These are phyloP conservation scores for Ceratobasidium sp. DNA, from an alignment of 1,284 basidiomycete species.

Conservation along the genomic window DNA sequence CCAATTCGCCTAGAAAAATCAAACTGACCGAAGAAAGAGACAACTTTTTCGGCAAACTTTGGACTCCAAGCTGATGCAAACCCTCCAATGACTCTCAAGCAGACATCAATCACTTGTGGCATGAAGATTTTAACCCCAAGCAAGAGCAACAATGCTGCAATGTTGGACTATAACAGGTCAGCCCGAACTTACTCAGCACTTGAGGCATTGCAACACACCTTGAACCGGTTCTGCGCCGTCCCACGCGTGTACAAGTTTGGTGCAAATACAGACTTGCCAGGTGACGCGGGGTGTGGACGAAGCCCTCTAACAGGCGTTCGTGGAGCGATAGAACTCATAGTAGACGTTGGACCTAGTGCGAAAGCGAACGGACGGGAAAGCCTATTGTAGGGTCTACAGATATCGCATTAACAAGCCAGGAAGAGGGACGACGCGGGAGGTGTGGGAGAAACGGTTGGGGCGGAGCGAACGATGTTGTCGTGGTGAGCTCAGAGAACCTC, in stretches of 20 bases:
- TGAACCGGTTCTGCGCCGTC: constrained; percentile 26
- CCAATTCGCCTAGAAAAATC: not conserved
- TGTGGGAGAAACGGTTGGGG: not conserved
- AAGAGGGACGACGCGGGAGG: not conserved
- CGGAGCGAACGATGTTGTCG: constrained; percentile 6
- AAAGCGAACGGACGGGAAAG: not conserved
- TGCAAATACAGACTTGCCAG: constrained; percentile 31
- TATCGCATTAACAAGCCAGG: constrained; percentile 6
- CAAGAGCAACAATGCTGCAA: constrained; percentile 7
- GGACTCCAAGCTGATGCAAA: not conserved
- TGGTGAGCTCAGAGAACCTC: constrained; percentile 22
- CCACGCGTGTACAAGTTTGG: constrained; percentile 17
- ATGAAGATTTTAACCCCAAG: constrained; percentile 6
- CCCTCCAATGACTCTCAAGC: not conserved
- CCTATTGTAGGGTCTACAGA: not conserved
- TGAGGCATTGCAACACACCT: not conserved
- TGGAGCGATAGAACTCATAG: constrained; percentile 32
- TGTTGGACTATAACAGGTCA: constrained; percentile 5
- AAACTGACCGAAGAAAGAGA: constrained; percentile 21
- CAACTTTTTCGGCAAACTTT: constrained; percentile 14
- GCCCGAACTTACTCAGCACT: not conserved
- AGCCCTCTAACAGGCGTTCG: constrained; percentile 16
- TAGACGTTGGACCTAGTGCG: not conserved
- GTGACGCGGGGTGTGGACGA: constrained; percentile 3
- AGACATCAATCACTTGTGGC: not conserved